A percentile compares a stretch with the other conserved stretches of the same genome.
Conservation (phyloP, 2,329 filamentous ascomycete genomes). For the Stagonosporopsis vannaccii region DNA sequence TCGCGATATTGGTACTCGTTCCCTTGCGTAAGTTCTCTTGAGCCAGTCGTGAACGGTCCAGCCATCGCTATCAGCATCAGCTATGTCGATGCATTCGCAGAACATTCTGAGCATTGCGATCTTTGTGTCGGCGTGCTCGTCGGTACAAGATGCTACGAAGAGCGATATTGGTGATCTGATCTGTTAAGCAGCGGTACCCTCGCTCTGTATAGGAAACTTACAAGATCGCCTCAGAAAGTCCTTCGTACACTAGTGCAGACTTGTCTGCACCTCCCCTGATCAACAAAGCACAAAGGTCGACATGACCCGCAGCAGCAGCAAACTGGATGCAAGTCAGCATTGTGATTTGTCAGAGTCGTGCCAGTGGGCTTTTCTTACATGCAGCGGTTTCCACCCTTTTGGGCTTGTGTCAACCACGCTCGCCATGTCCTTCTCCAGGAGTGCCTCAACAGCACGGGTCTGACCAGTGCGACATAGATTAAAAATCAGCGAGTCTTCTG, state of each 20-base stretch:
- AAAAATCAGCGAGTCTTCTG: constrained; percentile 23
- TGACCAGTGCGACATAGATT: constrained; percentile 20
- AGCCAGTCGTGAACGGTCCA: constrained; percentile 26
- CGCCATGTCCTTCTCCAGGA: constrained; percentile 14
- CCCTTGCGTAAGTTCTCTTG: constrained; percentile 22
- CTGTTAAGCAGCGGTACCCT: background rate
- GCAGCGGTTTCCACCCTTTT: constrained; percentile 20
- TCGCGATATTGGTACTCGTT: constrained; percentile 19
- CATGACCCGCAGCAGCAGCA: constrained; percentile 21
- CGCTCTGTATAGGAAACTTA: background rate
- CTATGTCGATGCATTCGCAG: constrained; percentile 23
- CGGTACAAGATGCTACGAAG: constrained; percentile 14
- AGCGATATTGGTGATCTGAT: constrained; percentile 19
- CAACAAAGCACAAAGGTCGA: constrained; percentile 18
- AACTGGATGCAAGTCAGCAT: constrained; percentile 8
- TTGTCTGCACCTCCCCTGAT: constrained; percentile 23
- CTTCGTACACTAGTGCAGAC: constrained; percentile 24
- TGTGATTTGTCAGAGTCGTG: background rate
- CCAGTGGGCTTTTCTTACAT: constrained; percentile 3
- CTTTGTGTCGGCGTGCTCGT: constrained; percentile 13
- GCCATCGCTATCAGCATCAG: constrained; percentile 17
- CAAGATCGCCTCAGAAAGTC: constrained; percentile 18
- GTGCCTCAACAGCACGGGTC: constrained; percentile 19
- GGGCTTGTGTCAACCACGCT: constrained; percentile 27
- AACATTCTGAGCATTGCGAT: constrained; percentile 25